Base-by-base conservation (phyloP, 2,329 filamentous ascomycete genomes). In the Botrytis fabae region DNA sequence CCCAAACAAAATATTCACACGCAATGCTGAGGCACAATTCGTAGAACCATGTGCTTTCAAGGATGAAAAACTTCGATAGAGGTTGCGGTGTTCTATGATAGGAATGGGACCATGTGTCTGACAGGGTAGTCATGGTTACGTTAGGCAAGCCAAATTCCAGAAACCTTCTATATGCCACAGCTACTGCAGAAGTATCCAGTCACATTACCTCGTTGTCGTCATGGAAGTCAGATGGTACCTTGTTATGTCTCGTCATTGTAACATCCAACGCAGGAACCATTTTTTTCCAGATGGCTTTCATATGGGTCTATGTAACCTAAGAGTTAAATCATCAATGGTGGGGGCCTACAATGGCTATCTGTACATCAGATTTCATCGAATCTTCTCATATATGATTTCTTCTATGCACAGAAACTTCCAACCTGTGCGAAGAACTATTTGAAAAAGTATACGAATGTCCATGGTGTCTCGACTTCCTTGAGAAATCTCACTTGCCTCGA, bases 161-260 rank as follows among this genome's bases (percentile, higher is more conserved):
- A 72, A 68, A 61, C 40, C 51, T 72, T 72, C 62, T 46, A 68
- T 72, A 54, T 60, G 28, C 40, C 70, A 40, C 38, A 48, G 32
- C 48, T 60, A 18, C 59, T 71, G 51, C 51, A 68, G 62, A 32
- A 40, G 10, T 57, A 40, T 68, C 62, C 40, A 68, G 62, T 66
- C 70, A 60, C 62, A 68, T 72, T 60, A 72, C 25, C 70, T 71
- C 61, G 12, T 48, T 46, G 28, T 60, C 62, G 62, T 66, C 51
- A 72, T 61, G 62, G 28, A 10, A 61, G 62, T 42, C 54, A 72
- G 62, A 61, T 72, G 28, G 40, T 68, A 57, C 42, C 62, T 72
- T 48, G 40, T 40, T 60, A 51, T 61, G 28, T 66, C 70, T 65
- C 38, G 35, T 72, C 70, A 59, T 72, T 40, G 25, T 38, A 32